phyloP scores from a whole-genome alignment of 2,329 filamentous ascomycete species.

The Diaporthe nobilis region DNA sequence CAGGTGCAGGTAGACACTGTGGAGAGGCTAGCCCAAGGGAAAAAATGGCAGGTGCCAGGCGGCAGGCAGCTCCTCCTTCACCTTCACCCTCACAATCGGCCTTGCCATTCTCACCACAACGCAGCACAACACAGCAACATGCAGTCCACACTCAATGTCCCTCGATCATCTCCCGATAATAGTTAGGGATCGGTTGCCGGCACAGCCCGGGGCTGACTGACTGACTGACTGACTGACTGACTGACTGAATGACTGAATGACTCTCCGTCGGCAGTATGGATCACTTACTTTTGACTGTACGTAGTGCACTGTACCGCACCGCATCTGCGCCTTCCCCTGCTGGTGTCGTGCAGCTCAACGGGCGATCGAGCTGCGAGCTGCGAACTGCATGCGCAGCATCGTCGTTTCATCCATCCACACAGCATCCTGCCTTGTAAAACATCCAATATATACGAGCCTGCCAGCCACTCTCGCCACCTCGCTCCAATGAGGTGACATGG shows the following conservation, averaged over 20 bases:
- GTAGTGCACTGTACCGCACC: constrained; percentile 4
- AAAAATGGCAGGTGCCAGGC: neutral
- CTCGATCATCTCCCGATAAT: constrained; percentile 25
- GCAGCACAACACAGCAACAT: neutral
- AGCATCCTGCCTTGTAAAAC: neutral
- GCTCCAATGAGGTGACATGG: neutral
- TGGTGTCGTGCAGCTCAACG: constrained; percentile 24
- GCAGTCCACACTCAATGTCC: neutral
- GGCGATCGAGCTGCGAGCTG: constrained; percentile 26
- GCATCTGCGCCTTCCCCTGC: constrained; percentile 9
- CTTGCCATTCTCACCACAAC: neutral
- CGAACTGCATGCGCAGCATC: constrained; percentile 34
- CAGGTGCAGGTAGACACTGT: neutral
- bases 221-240: neutral
- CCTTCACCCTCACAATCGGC: constrained; percentile 5
- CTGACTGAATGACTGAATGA: neutral
- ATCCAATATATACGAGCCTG: neutral
- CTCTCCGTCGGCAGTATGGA: neutral
- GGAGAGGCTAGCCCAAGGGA: neutral
- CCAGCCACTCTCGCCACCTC: neutral
- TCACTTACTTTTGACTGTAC: neutral
- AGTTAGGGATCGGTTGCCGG: neutral
- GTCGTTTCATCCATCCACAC: constrained; percentile 16
- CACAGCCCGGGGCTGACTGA: neutral
- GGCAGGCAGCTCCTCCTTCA: neutral